A percentile compares a stretch with the other conserved stretches of the same genome.
Evolutionary conservation across 2,329 filamentous ascomycete genomes (phyloP).

Genomic region (Shiraia bambusicola): DNA sequence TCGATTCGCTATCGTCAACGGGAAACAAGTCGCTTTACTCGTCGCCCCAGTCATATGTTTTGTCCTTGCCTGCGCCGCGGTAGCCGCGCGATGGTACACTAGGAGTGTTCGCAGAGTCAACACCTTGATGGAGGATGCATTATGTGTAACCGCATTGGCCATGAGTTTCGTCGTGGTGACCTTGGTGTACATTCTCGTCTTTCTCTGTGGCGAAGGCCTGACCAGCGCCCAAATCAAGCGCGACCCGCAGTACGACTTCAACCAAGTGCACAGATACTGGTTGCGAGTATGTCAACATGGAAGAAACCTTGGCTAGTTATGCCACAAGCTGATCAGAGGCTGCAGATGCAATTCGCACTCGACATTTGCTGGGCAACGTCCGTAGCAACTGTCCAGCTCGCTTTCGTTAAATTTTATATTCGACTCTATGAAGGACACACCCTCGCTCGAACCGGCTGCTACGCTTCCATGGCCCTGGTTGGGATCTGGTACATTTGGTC

Average conservation of each 20-base stretch:
- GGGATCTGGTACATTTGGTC: conserved; percentile 18
- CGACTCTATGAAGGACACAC: conserved; percentile 17
- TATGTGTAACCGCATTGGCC: conserved; percentile 19
- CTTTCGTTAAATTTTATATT: conserved; percentile 19
- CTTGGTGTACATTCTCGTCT: conserved; percentile 20
- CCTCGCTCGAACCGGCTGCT: conserved; percentile 8
- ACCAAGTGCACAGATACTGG: conserved; percentile 12
- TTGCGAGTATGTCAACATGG: conserved; percentile 8
- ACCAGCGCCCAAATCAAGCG: conserved; percentile 11
- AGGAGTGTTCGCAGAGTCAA: conserved; percentile 21
- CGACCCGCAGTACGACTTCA: conserved; percentile 12
- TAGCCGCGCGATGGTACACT: conserved; percentile 22
- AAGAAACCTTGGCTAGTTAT: not conserved
- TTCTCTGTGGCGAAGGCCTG: conserved; percentile 21
- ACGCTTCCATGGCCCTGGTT: conserved; percentile 12
- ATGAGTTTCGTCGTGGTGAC: conserved; percentile 19
- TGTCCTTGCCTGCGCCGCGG: conserved; percentile 12
- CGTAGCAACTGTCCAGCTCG: conserved; percentile 21
- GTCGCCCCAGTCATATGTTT: conserved; percentile 20
- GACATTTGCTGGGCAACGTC: conserved; percentile 25
- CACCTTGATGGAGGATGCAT: conserved; percentile 16
- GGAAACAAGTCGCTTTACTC: conserved; percentile 17
- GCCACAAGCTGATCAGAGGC: conserved; percentile 2
- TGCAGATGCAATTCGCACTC: conserved; percentile 22
- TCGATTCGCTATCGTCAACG: conserved; percentile 21